phyloP scores from a whole-genome alignment of 2,329 filamentous ascomycete genomes.

The Didymella segeticola region DNA sequence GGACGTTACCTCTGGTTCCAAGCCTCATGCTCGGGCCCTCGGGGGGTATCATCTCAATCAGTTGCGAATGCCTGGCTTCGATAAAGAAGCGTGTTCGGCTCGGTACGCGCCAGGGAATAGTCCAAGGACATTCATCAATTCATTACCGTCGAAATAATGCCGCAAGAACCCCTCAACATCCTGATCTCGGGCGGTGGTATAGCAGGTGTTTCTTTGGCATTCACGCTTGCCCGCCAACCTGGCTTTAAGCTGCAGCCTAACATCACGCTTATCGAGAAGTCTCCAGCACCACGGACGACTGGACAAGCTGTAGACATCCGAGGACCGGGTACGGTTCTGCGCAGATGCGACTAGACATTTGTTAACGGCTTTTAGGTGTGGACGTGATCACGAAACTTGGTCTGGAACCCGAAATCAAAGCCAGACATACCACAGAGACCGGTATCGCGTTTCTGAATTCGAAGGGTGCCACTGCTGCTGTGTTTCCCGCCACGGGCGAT shows the following conservation, averaged over 20 bases:
- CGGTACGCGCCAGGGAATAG: not conserved
- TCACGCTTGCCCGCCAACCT: constrained; percentile 38
- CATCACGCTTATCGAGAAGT: constrained; percentile 56
- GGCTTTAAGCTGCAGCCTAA: constrained; percentile 34
- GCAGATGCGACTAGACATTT: not conserved
- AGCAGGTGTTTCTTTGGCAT: constrained; percentile 48
- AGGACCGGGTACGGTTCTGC: constrained; percentile 33
- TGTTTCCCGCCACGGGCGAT: constrained; percentile 33
- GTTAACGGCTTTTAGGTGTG: constrained; percentile 27
- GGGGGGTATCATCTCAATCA: not conserved
- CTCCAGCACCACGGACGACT: constrained; percentile 46
- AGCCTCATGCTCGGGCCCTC: not conserved
- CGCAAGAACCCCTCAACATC: constrained; percentile 23
- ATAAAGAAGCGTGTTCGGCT: constrained; percentile 3
- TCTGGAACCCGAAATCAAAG: constrained; percentile 47
- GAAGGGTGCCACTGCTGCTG: constrained; percentile 24
- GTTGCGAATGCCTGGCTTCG: not conserved
- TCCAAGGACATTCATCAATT: not conserved
- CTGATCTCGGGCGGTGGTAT: constrained; percentile 51
- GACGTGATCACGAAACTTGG: constrained; percentile 52
- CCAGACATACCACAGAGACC: constrained; percentile 48
- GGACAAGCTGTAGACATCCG: constrained; percentile 58
- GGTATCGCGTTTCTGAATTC: constrained; percentile 49
- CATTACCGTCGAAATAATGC: not conserved
- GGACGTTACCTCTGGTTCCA: not conserved